Base-by-base conservation (phyloP, 345 rosid genomes). In the Excoecaria agallocha region DNA sequence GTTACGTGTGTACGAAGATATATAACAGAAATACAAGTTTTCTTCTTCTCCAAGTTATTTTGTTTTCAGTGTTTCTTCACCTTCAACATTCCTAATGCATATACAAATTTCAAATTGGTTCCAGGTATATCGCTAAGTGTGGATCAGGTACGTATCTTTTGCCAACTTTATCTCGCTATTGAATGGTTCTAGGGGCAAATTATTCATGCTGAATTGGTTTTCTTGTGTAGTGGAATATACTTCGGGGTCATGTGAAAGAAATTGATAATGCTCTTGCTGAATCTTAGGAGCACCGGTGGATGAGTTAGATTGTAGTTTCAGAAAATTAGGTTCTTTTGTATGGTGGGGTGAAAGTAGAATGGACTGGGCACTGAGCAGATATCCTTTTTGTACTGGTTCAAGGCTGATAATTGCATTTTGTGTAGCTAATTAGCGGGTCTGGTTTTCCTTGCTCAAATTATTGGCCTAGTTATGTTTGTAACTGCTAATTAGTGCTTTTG, bases 81-180 rank as follows among this genome's bases (percentile, higher is more conserved):
- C n/a, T 15, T 43, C 8, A 25, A 66, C 55, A 25, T 51, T 51
- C 35, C 74, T 73, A 46, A 59, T 8, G 13, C n/a, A 3, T 25
- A 35, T 25, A 39, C 55, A 64, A 48, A 20, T 66, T 70, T 55
- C 22, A 22, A 49, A 60, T 68, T 66, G 50, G 38, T 80, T 80
- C 60, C 84, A 91, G 98, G 98, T 65, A 89, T 94, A 75, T 81
- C 94, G n/a, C 70, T 94, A 68, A 82, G 86, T 72, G 74, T 94
- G 71, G 98, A 94, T 38, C 97, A 94, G 97, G 98, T 91, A 87
- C 39, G 43, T 89, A 84, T 41, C 52, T 62, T 2, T 66, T 39
- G 63, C 71, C 52, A 20, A 69, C 45, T 8, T n/a, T 46, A 3
- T 24, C 46, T 50, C 13, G 20, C 49, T 24, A 30, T 46, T 17